phyloP scores from a whole-genome alignment of 306 rosid genomes.

The Arachis stenosperma region DNA sequence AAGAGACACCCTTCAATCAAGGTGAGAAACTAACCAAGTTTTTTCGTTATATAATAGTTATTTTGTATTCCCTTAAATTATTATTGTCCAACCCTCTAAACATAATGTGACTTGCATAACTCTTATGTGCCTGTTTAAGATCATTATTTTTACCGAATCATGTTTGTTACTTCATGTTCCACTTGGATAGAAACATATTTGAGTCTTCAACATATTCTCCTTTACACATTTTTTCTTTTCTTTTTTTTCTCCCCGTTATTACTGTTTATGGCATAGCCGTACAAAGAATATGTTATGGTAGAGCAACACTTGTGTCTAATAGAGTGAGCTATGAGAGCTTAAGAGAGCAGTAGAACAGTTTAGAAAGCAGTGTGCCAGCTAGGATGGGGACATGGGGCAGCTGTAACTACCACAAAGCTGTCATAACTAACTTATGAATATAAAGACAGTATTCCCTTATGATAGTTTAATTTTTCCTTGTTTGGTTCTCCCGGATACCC shows the following conservation, averaged over 20 bases:
- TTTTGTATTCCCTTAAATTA: not conserved
- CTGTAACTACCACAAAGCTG: too few relatives aligned
- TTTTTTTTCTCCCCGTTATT: constrained; percentile 5
- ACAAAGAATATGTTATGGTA: constrained; percentile 10
- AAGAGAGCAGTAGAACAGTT: too few relatives aligned
- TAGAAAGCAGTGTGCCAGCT: too few relatives aligned
- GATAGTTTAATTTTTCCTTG: too few relatives aligned
- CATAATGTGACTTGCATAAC: constrained; percentile 5
- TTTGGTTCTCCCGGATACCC: too few relatives aligned
- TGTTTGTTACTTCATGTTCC: not conserved
- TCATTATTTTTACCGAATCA: constrained; percentile 12
- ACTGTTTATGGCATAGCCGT: not conserved
- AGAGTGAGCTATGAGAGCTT: too few relatives aligned
- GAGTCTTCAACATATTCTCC: not conserved
- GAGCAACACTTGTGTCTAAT: constrained; percentile 6
- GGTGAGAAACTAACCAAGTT: constrained; percentile 9
- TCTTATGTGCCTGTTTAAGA: constrained; percentile 7
- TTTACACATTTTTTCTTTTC: not conserved
- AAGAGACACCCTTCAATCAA: constrained; percentile 26
- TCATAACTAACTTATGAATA: too few relatives aligned
- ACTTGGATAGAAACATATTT: not conserved
- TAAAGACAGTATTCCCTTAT: too few relatives aligned
- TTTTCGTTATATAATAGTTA: constrained; percentile 17
- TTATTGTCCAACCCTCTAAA: not conserved
- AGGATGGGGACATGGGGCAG: too few relatives aligned